Percentiles rank a stretch among this genome's conserved stretches.
These are phyloP conservation scores for Yarrowia osloensis DNA, from an alignment of 805 yeast species.

Conservation along the genomic window DNA sequence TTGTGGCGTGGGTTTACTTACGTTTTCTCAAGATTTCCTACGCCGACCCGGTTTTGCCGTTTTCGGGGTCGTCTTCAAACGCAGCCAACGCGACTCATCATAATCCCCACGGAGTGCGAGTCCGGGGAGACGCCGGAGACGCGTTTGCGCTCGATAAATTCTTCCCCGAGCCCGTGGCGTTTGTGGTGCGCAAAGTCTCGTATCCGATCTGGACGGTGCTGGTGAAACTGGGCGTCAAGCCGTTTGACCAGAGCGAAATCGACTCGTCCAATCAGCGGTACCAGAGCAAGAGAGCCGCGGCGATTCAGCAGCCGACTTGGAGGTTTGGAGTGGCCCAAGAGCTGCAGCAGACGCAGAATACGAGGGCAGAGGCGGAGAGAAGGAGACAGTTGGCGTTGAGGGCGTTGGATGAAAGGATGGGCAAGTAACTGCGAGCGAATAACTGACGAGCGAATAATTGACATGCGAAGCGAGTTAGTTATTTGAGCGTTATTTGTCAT, in stretches of 20 bases:
- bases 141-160: conserved; percentile 80
- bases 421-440: background rate
- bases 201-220: conserved; percentile 46
- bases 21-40: conserved; percentile 69
- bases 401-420: conserved; percentile 41
- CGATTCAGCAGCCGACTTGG: conserved; percentile 20
- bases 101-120: conserved; percentile 39
- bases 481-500: no score
- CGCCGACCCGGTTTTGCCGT: conserved; percentile 59
- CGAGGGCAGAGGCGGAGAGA: conserved; percentile 43
- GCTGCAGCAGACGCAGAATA: background rate
- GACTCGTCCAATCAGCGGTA: conserved; percentile 69
- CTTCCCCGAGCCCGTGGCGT: conserved; percentile 68
- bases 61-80: conserved; percentile 30
- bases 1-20: conserved; percentile 72
- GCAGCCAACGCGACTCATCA: conserved; percentile 25
- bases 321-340: conserved; percentile 34
- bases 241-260: conserved; percentile 67
- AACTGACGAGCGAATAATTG: no score
- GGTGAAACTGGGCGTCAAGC: conserved; percentile 52
- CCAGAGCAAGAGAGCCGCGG: conserved; percentile 7
- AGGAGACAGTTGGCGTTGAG: conserved; percentile 42
- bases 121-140: conserved; percentile 86
- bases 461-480: no score
- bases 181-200: conserved; percentile 39